phyloP scores from a whole-genome alignment of 116 monocot genomes.

The Posidonia oceanica region DNA sequence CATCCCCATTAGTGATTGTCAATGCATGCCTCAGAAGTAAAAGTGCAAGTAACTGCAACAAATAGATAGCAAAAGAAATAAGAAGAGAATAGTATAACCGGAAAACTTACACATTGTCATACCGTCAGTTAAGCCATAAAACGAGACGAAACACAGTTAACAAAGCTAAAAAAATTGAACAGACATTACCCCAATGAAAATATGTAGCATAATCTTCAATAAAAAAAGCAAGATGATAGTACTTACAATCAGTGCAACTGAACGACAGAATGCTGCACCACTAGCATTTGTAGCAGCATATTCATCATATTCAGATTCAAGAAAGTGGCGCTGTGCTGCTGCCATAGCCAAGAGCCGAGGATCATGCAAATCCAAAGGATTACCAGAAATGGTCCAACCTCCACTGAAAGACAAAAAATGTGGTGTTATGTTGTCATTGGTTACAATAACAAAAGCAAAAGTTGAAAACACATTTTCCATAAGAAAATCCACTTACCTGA shows the following conservation, averaged over 20 bases:
- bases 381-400: conserved; percentile 69
- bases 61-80: conserved; percentile 1
- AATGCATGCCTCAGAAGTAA: conserved; percentile 83
- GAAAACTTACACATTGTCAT: conserved; percentile 5
- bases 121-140: neutral
- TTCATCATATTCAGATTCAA: conserved; percentile 87
- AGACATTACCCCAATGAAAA: neutral
- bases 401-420: conserved; percentile 25
- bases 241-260: conserved; percentile 88
- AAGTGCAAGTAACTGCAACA: conserved; percentile 74
- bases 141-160: neutral
- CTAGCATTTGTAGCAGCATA: conserved; percentile 76
- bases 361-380: conserved; percentile 55
- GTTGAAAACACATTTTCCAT: neutral
- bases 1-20: conserved; percentile 51
- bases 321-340: conserved; percentile 67
- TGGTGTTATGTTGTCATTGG: neutral
- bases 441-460: neutral
- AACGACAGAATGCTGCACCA: conserved; percentile 85
- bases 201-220: neutral
- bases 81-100: neutral
- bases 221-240: conserved; percentile 1
- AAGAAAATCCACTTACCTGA: conserved; percentile 32
- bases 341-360: conserved; percentile 74
- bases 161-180: neutral